These are phyloP conservation scores for Aspergillus niger DNA, from an alignment of 2,329 filamentous ascomycete species.

Conservation along the genomic window DNA sequence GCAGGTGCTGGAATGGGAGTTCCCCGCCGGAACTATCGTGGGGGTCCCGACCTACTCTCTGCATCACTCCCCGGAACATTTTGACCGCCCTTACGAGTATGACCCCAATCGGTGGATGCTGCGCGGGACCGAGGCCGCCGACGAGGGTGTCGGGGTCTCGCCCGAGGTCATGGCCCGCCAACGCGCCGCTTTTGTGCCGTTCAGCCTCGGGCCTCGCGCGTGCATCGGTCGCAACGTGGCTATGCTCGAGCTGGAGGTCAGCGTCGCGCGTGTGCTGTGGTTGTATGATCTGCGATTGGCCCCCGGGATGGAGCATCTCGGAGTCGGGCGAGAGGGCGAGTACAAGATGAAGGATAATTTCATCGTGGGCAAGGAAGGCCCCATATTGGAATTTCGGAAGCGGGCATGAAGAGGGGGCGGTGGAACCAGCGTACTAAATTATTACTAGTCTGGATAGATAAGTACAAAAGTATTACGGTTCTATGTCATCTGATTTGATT, in stretches of 20 bases:
- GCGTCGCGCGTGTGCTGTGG: neutral
- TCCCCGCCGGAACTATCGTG: neutral
- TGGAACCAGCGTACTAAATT: too few relatives aligned
- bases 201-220: conserved; percentile 1
- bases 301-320: neutral
- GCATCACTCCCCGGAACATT: neutral
- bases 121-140: neutral
- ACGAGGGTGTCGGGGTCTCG: neutral
- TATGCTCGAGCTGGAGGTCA: conserved; percentile 1
- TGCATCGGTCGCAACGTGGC: conserved; percentile 4
- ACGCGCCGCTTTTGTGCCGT: neutral
- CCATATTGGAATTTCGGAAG: conserved; percentile 2
- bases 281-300: conserved; percentile 2
- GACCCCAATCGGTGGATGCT: conserved; percentile 1
- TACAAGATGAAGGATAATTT: conserved; percentile 3
- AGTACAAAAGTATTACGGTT: too few relatives aligned
- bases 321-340: neutral
- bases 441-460: too few relatives aligned
- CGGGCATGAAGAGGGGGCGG: neutral
- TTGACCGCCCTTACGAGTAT: neutral
- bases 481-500: too few relatives aligned
- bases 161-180: neutral
- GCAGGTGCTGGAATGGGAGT: neutral
- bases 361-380: conserved; percentile 1
- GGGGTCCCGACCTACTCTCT: neutral